Conservation (phyloP, 2,329 filamentous ascomycete species). For the Clarireedia paspali region DNA sequence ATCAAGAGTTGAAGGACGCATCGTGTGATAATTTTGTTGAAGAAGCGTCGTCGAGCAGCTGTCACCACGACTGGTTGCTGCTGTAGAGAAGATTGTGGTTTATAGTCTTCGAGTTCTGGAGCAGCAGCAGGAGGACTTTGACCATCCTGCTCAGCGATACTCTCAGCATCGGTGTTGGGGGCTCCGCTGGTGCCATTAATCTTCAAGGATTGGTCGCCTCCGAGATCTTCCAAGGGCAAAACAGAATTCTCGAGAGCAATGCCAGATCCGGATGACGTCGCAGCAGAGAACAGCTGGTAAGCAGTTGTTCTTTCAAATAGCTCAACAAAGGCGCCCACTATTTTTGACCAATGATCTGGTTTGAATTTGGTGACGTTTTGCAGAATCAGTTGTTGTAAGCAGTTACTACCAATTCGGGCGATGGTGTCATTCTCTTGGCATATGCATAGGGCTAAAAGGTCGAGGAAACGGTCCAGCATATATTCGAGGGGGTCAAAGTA, state of each 20-base stretch:
- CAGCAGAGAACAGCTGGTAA: conserved; percentile 89
- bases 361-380: conserved; percentile 94
- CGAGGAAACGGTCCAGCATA: conserved; percentile 96
- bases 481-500: conserved; percentile 95
- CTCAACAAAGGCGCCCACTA: conserved; percentile 92
- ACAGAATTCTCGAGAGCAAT: conserved; percentile 46
- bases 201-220: conserved; percentile 48
- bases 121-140: conserved; percentile 20
- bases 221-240: conserved; percentile 21
- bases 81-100: conserved; percentile 65
- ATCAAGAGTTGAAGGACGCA: conserved; percentile 96
- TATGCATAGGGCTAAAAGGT: conserved; percentile 89
- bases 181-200: conserved; percentile 47
- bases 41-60: conserved; percentile 85
- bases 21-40: conserved; percentile 98
- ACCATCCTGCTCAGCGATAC: conserved; percentile 26
- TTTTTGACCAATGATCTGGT: conserved; percentile 82
- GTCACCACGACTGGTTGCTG: conserved; percentile 90
- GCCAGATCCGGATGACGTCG: conserved; percentile 44
- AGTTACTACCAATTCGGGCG: conserved; percentile 95
- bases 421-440: conserved; percentile 99
- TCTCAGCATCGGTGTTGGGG: conserved; percentile 25
- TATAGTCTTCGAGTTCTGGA: conserved; percentile 66
- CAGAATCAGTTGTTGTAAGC: conserved; percentile 88
- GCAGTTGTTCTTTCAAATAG: conserved; percentile 93